These are phyloP conservation scores for Chaetomiaceae sp. DNA, from an alignment of 2,329 filamentous ascomycete genomes.

Conservation along the genomic window DNA sequence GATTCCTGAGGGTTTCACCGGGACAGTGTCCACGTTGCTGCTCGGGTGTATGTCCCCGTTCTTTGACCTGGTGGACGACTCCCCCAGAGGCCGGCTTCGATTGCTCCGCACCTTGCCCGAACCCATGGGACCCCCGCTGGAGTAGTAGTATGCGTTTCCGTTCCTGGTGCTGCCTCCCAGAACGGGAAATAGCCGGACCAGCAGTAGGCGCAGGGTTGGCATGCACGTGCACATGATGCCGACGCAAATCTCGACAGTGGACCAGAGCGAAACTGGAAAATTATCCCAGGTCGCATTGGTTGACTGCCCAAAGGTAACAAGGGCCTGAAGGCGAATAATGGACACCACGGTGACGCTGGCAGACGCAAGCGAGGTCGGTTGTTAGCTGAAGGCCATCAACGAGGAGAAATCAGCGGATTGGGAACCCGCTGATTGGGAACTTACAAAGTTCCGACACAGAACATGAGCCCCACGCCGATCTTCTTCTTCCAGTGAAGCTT, in stretches of 20 bases:
- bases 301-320: slow-evolving; percentile 28
- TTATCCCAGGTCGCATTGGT: slow-evolving; percentile 29
- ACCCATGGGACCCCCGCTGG: background rate
- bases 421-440: slow-evolving; percentile 5
- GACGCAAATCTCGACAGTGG: slow-evolving; percentile 31
- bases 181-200: slow-evolving; percentile 27
- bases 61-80: background rate
- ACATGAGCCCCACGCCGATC: slow-evolving; percentile 40
- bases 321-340: slow-evolving; percentile 28
- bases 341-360: slow-evolving; percentile 30
- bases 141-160: background rate
- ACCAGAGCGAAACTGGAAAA: slow-evolving; percentile 28
- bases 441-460: slow-evolving; percentile 37
- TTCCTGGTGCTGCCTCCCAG: slow-evolving; percentile 9
- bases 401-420: too few relatives aligned
- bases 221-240: slow-evolving; percentile 32
- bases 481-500: slow-evolving; percentile 42
- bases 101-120: background rate
- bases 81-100: background rate
- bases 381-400: background rate
- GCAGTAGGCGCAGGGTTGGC: slow-evolving; percentile 27
- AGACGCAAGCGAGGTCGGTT: too few relatives aligned
- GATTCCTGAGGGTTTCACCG: background rate
- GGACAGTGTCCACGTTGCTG: background rate
- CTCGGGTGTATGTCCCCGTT: background rate